Evolutionary conservation across 2,329 filamentous ascomycete species (phyloP).

Genomic region (Hymenoscyphus occultus): DNA sequence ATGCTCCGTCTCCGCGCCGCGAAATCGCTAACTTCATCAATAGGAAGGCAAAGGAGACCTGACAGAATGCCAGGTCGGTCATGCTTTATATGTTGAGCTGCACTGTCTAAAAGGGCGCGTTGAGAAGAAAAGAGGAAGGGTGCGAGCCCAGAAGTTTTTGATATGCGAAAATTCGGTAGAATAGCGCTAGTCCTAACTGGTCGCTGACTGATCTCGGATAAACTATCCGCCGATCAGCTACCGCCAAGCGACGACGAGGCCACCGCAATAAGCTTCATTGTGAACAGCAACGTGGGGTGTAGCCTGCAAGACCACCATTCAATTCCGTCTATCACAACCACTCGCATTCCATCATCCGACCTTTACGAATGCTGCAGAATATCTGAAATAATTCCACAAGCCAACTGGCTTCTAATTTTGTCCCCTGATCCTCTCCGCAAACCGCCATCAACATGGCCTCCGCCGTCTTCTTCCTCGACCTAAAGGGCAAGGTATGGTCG

Average conservation of each 20-base stretch:
- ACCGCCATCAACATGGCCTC: slow-evolving; percentile 70
- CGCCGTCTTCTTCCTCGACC: slow-evolving; percentile 95
- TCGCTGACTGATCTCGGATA: neutral
- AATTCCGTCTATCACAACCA: neutral
- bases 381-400: slow-evolving; percentile 16
- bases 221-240: slow-evolving; percentile 11
- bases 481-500: slow-evolving; percentile 91
- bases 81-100: slow-evolving; percentile 64
- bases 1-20: slow-evolving; percentile 52
- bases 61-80: slow-evolving; percentile 67
- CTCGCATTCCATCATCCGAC: slow-evolving; percentile 13
- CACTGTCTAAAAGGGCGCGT: slow-evolving; percentile 85
- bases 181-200: slow-evolving; percentile 20
- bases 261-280: slow-evolving; percentile 21
- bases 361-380: slow-evolving; percentile 25
- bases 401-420: slow-evolving; percentile 19
- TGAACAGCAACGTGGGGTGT: slow-evolving; percentile 29
- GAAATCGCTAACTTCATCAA: slow-evolving; percentile 64
- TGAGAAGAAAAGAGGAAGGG: slow-evolving; percentile 45
- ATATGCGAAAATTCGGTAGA: slow-evolving; percentile 14
- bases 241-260: slow-evolving; percentile 20
- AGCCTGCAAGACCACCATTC: slow-evolving; percentile 8
- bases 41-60: slow-evolving; percentile 49
- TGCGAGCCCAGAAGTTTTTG: slow-evolving; percentile 17
- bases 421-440: slow-evolving; percentile 9